phyloP scores from a whole-genome alignment of 805 yeast species.

The Lachancea thermotolerans region DNA sequence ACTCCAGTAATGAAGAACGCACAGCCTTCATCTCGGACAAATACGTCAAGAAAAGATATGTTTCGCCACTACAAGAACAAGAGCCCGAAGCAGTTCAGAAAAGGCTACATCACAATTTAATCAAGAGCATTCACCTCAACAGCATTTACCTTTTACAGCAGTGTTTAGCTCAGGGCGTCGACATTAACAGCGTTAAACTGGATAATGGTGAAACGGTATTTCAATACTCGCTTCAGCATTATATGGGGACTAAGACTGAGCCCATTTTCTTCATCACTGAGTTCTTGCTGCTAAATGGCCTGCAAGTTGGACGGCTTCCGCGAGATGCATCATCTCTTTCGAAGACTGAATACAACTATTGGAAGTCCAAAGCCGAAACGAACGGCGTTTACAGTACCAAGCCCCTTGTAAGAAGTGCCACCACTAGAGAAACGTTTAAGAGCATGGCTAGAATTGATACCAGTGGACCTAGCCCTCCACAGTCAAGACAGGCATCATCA shows the following conservation, averaged over 20 bases:
- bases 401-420: slow-evolving; percentile 2
- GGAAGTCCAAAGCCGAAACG: slow-evolving; percentile 40
- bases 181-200: slow-evolving; percentile 11
- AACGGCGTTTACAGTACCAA: slow-evolving; percentile 10
- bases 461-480: background rate
- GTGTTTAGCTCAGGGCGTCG: slow-evolving; percentile 19
- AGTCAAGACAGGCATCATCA: slow-evolving; percentile 1
- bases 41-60: slow-evolving; percentile 49
- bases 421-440: background rate
- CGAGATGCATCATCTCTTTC: slow-evolving; percentile 32
- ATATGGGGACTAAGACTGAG: slow-evolving; percentile 21
- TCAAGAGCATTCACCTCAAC: slow-evolving; percentile 48
- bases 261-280: slow-evolving; percentile 48
- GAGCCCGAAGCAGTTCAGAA: slow-evolving; percentile 9
- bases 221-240: slow-evolving; percentile 50
- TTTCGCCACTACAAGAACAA: slow-evolving; percentile 15
- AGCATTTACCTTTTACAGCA: slow-evolving; percentile 28
- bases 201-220: slow-evolving; percentile 28
- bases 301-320: slow-evolving; percentile 36
- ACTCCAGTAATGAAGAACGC: slow-evolving; percentile 41
- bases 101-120: slow-evolving; percentile 33
- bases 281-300: slow-evolving; percentile 50
- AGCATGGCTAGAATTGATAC: slow-evolving; percentile 2
- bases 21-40: slow-evolving; percentile 57
- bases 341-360: slow-evolving; percentile 44